Evolutionary conservation across 2,329 filamentous ascomycete genomes (phyloP), one percentile per base, ranked within the genome.

Genomic region (Pyrenophora tritici-repentis): DNA sequence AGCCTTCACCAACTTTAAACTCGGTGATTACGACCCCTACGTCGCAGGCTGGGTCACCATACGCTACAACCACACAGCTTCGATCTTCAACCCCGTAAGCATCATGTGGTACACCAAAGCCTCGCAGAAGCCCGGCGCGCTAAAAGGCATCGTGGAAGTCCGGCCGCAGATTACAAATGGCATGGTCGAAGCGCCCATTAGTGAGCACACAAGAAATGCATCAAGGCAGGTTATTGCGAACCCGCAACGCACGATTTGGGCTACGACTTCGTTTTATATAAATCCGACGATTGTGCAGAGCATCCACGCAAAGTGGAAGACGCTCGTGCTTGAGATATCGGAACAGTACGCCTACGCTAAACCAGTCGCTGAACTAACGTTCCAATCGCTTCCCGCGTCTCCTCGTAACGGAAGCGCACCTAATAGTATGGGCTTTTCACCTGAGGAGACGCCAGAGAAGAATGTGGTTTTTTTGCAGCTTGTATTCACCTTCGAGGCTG

Each of bases 61-160:
- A 7, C 42, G 54, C 12, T 63, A 65, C 31, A 68, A 67, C 38
- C 54, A 56, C 33, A 60, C 59, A 3, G 42, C 56, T 8, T 46
- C 53, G 8, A 47, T 45, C 0, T 61, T 55, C 36, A 61, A 42
- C 8, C 61, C 62, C 8, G 49, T 57, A 2, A 54, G 51, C 35
- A 65, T 63, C 41, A 42, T 67, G 53, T 67, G 59, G 59, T 50
- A 63, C 42, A 66, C 64, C 1, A 63, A 62, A 31, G 56, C 63
- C 14, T 40, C 55, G 3, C 14, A 34, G n/a, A 60, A 56, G 26
- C 61, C 60, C 2, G 60, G 60, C 2, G 54, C 57, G 1, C 35
- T 65, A 36, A 55, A 56, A 29, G 17, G 36, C 1, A 58, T 66
- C 10, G 44, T 29, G 2, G 51, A 60, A 4, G 33, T 62, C n/a